These are phyloP conservation scores for Hypoxylon fragiforme DNA, from an alignment of 495 filamentous ascomycete genomes.

Conservation along the genomic window DNA sequence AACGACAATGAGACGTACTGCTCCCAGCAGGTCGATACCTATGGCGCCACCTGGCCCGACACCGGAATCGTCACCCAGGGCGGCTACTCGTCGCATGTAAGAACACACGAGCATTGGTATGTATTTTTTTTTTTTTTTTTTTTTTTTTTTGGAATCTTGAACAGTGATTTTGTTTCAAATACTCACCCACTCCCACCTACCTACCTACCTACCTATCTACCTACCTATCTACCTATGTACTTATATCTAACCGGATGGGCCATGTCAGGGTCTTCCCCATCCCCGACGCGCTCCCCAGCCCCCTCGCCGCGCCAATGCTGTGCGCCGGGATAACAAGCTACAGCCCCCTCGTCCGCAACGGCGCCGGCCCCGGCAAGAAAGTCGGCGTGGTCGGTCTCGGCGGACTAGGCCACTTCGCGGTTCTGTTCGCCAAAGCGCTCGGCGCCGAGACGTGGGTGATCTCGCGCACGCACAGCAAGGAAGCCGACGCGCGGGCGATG, in stretches of 20 bases:
- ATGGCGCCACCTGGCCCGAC: slow-evolving; percentile 58
- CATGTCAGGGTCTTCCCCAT: slow-evolving; percentile 72
- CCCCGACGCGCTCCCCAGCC: slow-evolving; percentile 68
- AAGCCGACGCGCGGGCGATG: slow-evolving; percentile 66
- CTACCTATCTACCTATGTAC: too few relatives aligned
- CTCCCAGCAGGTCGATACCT: slow-evolving; percentile 58
- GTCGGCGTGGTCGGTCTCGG: slow-evolving; percentile 73
- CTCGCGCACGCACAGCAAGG: slow-evolving; percentile 67
- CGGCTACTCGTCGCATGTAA: slow-evolving; percentile 57
- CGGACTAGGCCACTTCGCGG: slow-evolving; percentile 74
- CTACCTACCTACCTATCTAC: too few relatives aligned
- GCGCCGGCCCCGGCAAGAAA: slow-evolving; percentile 76
- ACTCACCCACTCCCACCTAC: too few relatives aligned
- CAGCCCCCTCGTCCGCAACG: slow-evolving; percentile 74
- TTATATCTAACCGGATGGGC: background rate
- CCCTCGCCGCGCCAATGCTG: slow-evolving; percentile 76
- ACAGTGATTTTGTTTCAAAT: too few relatives aligned
- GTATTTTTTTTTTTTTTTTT: slow-evolving; percentile 4
- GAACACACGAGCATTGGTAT: slow-evolving; percentile 59
- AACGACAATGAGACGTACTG: slow-evolving; percentile 63
- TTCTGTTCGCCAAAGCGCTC: slow-evolving; percentile 71
- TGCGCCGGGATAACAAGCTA: slow-evolving; percentile 86
- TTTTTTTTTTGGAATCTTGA: background rate
- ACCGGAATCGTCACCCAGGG: slow-evolving; percentile 57
- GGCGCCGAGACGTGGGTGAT: slow-evolving; percentile 74